A percentile compares a stretch with the other conserved stretches of the same genome.
phyloP scores from a whole-genome alignment of 2,329 filamentous ascomycete species.

The Tolypocladium tundrense region DNA sequence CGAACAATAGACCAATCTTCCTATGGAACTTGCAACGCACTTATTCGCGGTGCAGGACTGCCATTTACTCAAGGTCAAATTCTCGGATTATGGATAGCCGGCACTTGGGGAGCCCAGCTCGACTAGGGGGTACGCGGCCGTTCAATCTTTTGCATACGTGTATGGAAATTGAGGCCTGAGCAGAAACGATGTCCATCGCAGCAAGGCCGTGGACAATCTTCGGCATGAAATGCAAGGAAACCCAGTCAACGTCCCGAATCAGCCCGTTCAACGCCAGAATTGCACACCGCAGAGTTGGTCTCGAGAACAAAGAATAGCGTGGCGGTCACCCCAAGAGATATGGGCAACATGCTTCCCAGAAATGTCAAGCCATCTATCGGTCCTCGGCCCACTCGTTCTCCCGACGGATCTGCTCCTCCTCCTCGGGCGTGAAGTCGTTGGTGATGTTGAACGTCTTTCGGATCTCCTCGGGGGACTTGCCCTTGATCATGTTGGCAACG shows the following conservation, averaged over 20 bases:
- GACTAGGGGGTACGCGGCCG: too few species aligned
- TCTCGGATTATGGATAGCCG: background rate
- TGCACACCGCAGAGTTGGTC: background rate
- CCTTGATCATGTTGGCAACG: constrained; percentile 99
- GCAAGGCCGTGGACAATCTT: background rate
- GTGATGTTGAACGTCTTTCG: constrained; percentile 99
- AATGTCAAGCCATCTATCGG: constrained; percentile 36
- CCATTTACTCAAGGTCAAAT: background rate
- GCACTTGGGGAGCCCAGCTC: background rate
- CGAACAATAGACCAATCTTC: too few species aligned
- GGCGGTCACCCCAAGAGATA: background rate
- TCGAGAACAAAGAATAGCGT: background rate
- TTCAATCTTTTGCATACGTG: background rate
- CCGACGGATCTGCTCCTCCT: constrained; percentile 93
- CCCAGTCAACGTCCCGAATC: constrained; percentile 2
- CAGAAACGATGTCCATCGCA: background rate
- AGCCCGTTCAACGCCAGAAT: constrained; percentile 11
- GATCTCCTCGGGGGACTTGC: constrained; percentile 98
- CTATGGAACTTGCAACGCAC: too few species aligned
- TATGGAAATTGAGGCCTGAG: background rate
- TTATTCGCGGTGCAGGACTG: background rate
- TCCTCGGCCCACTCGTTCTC: constrained; percentile 92
- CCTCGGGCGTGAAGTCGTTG: constrained; percentile 97
- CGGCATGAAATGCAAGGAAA: constrained; percentile 4
- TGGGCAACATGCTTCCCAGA: background rate